A percentile compares a stretch with the other conserved stretches of the same genome.
phyloP scores from a whole-genome alignment of 768 basidiomycete genomes.

The Hygrophoropsis aurantiaca region DNA sequence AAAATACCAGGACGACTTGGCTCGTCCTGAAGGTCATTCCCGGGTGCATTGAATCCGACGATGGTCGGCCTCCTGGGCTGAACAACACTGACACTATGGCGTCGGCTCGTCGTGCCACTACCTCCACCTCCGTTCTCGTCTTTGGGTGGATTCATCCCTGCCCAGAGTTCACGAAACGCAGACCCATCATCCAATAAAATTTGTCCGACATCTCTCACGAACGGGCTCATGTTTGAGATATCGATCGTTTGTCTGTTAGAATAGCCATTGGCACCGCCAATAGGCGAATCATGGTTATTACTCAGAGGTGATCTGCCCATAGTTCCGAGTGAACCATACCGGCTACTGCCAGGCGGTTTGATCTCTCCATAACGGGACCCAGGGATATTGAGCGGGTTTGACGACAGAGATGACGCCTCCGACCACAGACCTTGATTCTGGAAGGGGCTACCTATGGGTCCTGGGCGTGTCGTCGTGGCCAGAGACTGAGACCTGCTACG shows the following conservation, averaged over 20 bases:
- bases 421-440: constrained; percentile 51
- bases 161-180: constrained; percentile 74
- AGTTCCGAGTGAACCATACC: constrained; percentile 63
- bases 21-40: constrained; percentile 44
- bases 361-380: constrained; percentile 56
- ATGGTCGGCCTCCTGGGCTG: constrained; percentile 68
- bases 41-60: constrained; percentile 68
- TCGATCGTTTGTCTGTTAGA: constrained; percentile 45
- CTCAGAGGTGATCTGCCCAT: constrained; percentile 56
- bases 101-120: constrained; percentile 79
- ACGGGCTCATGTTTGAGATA: constrained; percentile 80
- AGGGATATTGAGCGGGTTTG: constrained; percentile 59
- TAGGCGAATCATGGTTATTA: constrained; percentile 48
- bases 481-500: constrained; percentile 79
- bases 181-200: constrained; percentile 75
- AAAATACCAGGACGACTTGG: constrained; percentile 29
- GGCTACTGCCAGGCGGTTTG: constrained; percentile 59
- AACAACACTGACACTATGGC: constrained; percentile 83
- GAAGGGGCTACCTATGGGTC: constrained; percentile 50
- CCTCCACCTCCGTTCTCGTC: constrained; percentile 64
- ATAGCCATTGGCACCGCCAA: constrained; percentile 47
- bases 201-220: constrained; percentile 80
- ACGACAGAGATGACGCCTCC: constrained; percentile 46
- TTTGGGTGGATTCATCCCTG: constrained; percentile 61
- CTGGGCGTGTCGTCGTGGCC: constrained; percentile 55